These are phyloP conservation scores for Luvunga scandens DNA, from an alignment of 345 rosid genomes.

Conservation along the genomic window DNA sequence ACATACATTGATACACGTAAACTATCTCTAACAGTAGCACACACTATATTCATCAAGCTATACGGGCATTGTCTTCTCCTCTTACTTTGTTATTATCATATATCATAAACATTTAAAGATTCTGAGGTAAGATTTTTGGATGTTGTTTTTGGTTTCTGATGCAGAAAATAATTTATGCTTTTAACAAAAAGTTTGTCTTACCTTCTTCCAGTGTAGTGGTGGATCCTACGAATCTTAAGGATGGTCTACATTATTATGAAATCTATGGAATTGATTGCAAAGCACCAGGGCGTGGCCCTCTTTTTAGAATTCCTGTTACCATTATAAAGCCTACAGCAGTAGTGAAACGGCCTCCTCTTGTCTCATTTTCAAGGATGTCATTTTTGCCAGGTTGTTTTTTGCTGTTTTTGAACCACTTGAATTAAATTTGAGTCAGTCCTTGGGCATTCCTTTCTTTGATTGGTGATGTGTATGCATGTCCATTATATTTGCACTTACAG, in stretches of 20 bases:
- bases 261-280: constrained; percentile 90
- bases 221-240: constrained; percentile 79
- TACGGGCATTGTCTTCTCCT: neutral
- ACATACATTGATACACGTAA: neutral
- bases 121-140: neutral
- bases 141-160: constrained; percentile 2
- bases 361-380: constrained; percentile 72
- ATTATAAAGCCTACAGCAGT: constrained; percentile 74
- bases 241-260: constrained; percentile 90
- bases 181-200: constrained; percentile 12
- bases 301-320: constrained; percentile 87
- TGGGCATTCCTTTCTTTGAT: neutral
- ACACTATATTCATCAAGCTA: neutral
- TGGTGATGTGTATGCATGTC: neutral
- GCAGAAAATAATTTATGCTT: neutral
- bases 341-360: constrained; percentile 58
- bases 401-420: neutral
- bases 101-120: neutral
- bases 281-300: constrained; percentile 90
- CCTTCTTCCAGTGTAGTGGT: constrained; percentile 72
- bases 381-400: constrained; percentile 68
- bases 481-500: neutral
- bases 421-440: neutral
- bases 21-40: neutral
- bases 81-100: neutral